phyloP scores from a whole-genome alignment of 352 stramenopile genomes.

The Blastocystis sp. region DNA sequence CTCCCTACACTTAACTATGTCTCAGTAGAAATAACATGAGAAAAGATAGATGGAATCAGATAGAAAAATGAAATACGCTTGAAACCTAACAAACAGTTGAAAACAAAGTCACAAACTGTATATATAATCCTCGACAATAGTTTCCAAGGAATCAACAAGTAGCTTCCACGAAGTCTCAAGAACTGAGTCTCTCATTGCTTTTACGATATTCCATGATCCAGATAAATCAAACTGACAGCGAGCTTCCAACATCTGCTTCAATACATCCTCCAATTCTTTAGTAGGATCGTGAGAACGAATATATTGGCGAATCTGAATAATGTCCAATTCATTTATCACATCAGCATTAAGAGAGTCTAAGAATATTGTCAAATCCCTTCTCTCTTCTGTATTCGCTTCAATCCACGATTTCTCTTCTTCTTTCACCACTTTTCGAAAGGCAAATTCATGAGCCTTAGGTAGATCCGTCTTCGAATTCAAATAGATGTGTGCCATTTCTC shows the following conservation, averaged over 20 bases:
- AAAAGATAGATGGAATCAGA: not conserved
- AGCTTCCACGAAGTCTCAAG: not conserved
- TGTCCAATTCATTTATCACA: not conserved
- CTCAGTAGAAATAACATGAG: not conserved
- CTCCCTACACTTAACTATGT: not conserved
- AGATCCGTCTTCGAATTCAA: not conserved
- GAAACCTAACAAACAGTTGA: not conserved
- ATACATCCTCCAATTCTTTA: not conserved
- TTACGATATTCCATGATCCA: not conserved
- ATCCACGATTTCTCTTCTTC: not conserved
- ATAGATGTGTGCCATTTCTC: conserved; percentile 12
- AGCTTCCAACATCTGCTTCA: not conserved
- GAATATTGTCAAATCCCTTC: not conserved
- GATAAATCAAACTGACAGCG: not conserved
- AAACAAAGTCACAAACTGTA: not conserved
- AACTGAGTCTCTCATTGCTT: not conserved
- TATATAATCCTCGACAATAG: not conserved
- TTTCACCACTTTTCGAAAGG: not conserved
- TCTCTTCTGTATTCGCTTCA: not conserved
- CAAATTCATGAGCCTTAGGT: not conserved
- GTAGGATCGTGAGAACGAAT: not conserved
- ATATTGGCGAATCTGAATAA: not conserved
- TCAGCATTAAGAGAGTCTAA: not conserved
- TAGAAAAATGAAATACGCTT: no score
- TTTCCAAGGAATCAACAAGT: not conserved